Base-by-base conservation (phyloP, 164 flowering plant genomes). In the Chimonanthus praecox region DNA sequence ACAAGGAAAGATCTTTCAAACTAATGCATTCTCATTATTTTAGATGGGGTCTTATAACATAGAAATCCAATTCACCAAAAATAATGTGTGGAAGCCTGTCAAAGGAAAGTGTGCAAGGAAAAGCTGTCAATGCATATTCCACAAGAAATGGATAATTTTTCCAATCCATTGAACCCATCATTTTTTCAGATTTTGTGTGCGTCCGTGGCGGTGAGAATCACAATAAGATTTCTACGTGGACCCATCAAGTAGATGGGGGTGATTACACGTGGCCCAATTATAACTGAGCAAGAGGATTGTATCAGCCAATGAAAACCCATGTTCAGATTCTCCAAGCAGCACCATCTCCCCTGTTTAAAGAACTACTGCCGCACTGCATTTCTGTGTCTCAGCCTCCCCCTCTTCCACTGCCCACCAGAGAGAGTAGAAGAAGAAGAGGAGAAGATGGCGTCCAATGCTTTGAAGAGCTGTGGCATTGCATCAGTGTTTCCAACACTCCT, bases 381-480 rank as follows among this genome's bases (percentile, higher is more conserved):
- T n/a, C n/a, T n/a, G n/a, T 47, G 60, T 6, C 61, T 76, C 64
- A 11, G 13, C 18, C 48, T 66, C 11, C n/a, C n/a, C 68, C 66
- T 63, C n/a, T 51, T 44, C 33, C 60, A 54, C n/a, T 6, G 2
- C n/a, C 8, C 70, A 49, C 50, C 43, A 49, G 69, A 15, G 21
- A 49, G 16, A 44, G 16, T 15, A 16, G 7, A 47, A 43, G 48
- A 67, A 21, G 61, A 51, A 72, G 46, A 47, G 33, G 2, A 49
- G 50, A 5, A 63, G 72, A 92, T 91, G 97, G 98, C 97, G 4
- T 71, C 97, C 58, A 87, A 84, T 68, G 74, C 91, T 4, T 64
- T 90, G 79, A 87, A 87, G 87, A 88, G 97, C 88, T 91, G 87
- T 73, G 94, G 92, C 76, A 74, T 90, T 67, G 87, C 94, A 71